phyloP scores from a whole-genome alignment of 2,329 filamentous ascomycete genomes.

The Westerdykella ornata region DNA sequence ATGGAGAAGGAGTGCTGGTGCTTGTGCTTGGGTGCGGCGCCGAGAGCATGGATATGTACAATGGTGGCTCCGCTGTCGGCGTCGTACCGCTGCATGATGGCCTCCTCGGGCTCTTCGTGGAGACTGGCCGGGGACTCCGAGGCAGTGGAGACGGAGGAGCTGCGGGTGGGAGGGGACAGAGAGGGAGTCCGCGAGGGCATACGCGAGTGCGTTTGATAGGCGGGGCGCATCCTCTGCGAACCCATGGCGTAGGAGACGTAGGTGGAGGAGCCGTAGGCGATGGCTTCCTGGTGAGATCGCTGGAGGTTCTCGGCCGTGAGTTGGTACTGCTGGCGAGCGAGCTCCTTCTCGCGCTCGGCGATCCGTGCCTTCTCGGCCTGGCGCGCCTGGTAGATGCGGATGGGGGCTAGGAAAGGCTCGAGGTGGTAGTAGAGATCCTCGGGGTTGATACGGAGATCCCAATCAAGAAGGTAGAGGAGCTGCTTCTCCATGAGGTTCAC shows the following conservation, averaged over 20 bases:
- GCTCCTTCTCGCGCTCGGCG: slow-evolving; percentile 40
- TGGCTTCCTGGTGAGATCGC: slow-evolving; percentile 19
- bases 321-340: slow-evolving; percentile 31
- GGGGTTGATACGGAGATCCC: slow-evolving; percentile 81
- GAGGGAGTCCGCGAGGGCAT: slow-evolving; percentile 45
- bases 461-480: slow-evolving; percentile 87
- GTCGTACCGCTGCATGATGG: slow-evolving; percentile 39
- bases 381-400: slow-evolving; percentile 56
- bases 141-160: slow-evolving; percentile 31
- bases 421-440: slow-evolving; percentile 82
- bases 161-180: slow-evolving; percentile 43
- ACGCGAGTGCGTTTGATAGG: slow-evolving; percentile 26
- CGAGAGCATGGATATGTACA: slow-evolving; percentile 39
- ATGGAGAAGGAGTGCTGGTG: slow-evolving; percentile 28
- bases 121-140: slow-evolving; percentile 33
- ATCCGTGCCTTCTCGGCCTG: slow-evolving; percentile 49
- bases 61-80: slow-evolving; percentile 37
- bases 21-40: slow-evolving; percentile 27
- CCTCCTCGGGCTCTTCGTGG: slow-evolving; percentile 27
- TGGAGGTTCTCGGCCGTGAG: slow-evolving; percentile 38
- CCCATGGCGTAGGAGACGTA: slow-evolving; percentile 32
- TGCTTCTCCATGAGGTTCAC: slow-evolving; percentile 99
- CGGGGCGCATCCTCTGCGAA: slow-evolving; percentile 13
- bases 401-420: slow-evolving; percentile 79
- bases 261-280: slow-evolving; percentile 32